Conservation (phyloP, 495 filamentous ascomycete genomes). For the Aspergillus olivimuriae region DNA sequence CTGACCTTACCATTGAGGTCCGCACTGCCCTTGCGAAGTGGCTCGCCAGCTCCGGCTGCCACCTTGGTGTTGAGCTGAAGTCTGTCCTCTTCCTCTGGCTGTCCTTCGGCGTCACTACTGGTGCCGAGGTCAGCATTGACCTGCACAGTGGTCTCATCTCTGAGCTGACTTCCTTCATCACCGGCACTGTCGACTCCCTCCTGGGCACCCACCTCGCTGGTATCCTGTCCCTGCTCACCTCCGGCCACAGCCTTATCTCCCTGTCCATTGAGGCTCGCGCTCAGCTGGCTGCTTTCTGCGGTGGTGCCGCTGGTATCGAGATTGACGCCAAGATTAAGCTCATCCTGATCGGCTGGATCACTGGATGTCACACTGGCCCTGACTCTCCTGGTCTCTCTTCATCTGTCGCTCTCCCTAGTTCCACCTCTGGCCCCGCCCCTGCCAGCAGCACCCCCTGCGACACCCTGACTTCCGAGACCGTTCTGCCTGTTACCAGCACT, state of each 20-base stretch:
- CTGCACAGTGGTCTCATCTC: constrained; percentile 22
- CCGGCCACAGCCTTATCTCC: constrained; percentile 29
- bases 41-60: constrained; percentile 32
- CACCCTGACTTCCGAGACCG: constrained; percentile 12
- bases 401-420: constrained; percentile 14
- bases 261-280: constrained; percentile 32
- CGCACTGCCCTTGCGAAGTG: constrained; percentile 33
- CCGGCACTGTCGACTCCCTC: constrained; percentile 17
- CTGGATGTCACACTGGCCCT: constrained; percentile 17
- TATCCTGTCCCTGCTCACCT: constrained; percentile 27
- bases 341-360: constrained; percentile 36
- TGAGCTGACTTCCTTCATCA: constrained; percentile 27
- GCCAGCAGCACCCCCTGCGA: constrained; percentile 17
- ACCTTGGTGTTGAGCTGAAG: constrained; percentile 38
- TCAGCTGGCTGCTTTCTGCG: constrained; percentile 36
- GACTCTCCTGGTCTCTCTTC: constrained; percentile 13
- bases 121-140: constrained; percentile 23
- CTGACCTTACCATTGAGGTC: constrained; percentile 20
- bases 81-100: constrained; percentile 38
- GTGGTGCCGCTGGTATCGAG: constrained; percentile 29
- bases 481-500: constrained; percentile 8
- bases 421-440: constrained; percentile 10
- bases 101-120: constrained; percentile 25
- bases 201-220: constrained; percentile 32
- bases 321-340: constrained; percentile 18